These are phyloP conservation scores for Raffaelea deltoideospora DNA, from an alignment of 2,329 filamentous ascomycete genomes.

Conservation along the genomic window DNA sequence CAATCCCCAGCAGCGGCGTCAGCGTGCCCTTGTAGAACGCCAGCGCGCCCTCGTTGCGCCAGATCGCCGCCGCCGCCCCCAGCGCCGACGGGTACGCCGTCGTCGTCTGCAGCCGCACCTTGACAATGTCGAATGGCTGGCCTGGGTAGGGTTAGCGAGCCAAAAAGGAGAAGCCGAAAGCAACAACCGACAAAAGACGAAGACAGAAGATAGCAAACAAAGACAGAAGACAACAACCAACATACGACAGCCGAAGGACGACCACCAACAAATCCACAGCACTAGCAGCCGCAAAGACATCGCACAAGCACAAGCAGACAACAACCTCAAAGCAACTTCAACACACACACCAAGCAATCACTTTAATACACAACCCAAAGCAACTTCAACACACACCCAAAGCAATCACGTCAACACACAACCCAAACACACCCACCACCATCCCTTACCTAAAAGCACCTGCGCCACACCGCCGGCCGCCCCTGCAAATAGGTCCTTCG, in stretches of 20 bases:
- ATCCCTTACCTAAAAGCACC: conserved; percentile 73
- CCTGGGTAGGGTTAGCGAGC: conserved; percentile 29
- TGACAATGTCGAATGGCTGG: conserved; percentile 80
- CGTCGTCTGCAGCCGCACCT: conserved; percentile 88
- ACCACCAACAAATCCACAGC: too few species aligned
- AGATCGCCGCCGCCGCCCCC: conserved; percentile 69
- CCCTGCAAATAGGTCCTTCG: conserved; percentile 84
- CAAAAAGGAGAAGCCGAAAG: too few species aligned
- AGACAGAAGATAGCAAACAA: neutral
- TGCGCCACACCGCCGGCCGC: conserved; percentile 87
- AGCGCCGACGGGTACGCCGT: conserved; percentile 67
- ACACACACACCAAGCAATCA: too few species aligned
- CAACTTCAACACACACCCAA: too few species aligned
- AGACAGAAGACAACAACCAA: too few species aligned
- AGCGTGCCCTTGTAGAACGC: conserved; percentile 99
- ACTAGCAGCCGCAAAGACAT: too few species aligned
- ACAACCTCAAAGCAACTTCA: too few species aligned
- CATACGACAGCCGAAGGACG: neutral
- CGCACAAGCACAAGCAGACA: too few species aligned
- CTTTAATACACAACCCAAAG: too few species aligned
- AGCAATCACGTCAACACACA: too few species aligned
- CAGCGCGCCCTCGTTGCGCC: conserved; percentile 69
- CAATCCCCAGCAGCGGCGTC: conserved; percentile 87
- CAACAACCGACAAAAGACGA: neutral
- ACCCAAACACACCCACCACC: too few species aligned